Evolutionary conservation across 2,329 filamentous ascomycete genomes (phyloP), one percentile per base, ranked within the genome.

Genomic region (Plenodomus biglobosus): DNA sequence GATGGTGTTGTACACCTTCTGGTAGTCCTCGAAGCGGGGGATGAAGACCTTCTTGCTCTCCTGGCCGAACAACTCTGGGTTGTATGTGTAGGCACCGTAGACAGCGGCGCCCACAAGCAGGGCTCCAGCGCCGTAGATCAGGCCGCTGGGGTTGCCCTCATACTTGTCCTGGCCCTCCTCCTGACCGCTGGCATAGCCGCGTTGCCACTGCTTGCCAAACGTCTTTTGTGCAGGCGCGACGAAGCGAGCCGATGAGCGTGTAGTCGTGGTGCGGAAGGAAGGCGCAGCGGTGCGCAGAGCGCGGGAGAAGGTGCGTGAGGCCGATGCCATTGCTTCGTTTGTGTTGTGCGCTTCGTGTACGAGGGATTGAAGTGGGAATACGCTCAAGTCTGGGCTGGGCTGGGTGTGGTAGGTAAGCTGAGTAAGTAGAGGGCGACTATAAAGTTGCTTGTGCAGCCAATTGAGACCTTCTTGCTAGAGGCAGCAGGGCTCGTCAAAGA

Each of bases 1-100:
- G 63, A 97, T 85, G 68, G 86, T 86, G 72, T 96, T 83, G 79
- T 97, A 97, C 44, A 97, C 90, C 75, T 89, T 87, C 80, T 96
- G 91, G 80, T 96, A 97, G 76, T 99, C 91, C 64, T 87, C 85
- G 75, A 87, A 84, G 67, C 83, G 87, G 52, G 91, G 90, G 42
- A 78, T 82, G 77, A 92, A 87, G 82, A 70, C 78, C 60, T 30
- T 64, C 70, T 67, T 73, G 45, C 46, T 69, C 56, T 55, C 64
- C 46, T 65, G 52, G 44, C 65, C 67, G 38, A 70, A 65, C 70
- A 74, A 58, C 78, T 76, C 60, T 47, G 76, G 77, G 63, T 80
- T 78, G 71, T 83, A 78, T 61, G 77, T 80, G 73, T 85, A 85
- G 73, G 64, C 32, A 18, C 61, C 64, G 38, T 67, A 71, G 27